Percentiles rank a stretch among this genome's conserved stretches.
phyloP scores from a whole-genome alignment of 2,329 filamentous ascomycete species.

The Graphium sp. region DNA sequence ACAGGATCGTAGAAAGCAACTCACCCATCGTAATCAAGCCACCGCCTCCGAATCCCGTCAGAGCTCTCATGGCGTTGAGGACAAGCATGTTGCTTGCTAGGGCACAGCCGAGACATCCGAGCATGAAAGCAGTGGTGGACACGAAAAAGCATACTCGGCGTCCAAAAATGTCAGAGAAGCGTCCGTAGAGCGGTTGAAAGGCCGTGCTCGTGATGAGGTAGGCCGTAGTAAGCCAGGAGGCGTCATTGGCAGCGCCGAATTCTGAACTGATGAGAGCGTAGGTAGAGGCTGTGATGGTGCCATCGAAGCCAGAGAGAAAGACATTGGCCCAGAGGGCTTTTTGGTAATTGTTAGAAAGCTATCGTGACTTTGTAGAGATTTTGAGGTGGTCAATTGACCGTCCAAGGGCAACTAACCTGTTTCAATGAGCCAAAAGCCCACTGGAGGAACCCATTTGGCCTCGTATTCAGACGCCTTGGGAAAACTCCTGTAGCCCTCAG shows the following conservation, averaged over 20 bases:
- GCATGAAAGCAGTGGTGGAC: conserved; percentile 42
- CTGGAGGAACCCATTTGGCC: too few relatives aligned
- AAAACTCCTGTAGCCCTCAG: too few relatives aligned
- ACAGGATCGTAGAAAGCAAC: conserved; percentile 4
- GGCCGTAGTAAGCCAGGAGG: conserved; percentile 59
- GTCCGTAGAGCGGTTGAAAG: conserved; percentile 55
- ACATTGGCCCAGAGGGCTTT: conserved; percentile 50
- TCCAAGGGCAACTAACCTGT: too few relatives aligned
- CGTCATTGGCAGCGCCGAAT: conserved; percentile 53
- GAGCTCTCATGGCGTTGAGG: conserved; percentile 46
- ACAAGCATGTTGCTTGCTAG: conserved; percentile 38
- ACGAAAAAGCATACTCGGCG: conserved; percentile 46
- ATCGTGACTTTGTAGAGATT: too few relatives aligned
- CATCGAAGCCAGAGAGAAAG: conserved; percentile 51
- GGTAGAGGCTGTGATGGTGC: conserved; percentile 56
- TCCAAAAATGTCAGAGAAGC: conserved; percentile 54
- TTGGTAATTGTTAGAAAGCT: too few relatives aligned
- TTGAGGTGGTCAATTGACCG: too few relatives aligned
- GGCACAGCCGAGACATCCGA: conserved; percentile 49
- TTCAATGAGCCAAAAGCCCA: too few relatives aligned
- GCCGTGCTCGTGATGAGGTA: conserved; percentile 57
- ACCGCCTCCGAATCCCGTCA: conserved; percentile 54
- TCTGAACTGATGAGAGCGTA: conserved; percentile 63
- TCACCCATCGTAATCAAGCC: conserved; percentile 54
- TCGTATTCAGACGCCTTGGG: too few relatives aligned